A percentile compares a stretch with the other conserved stretches of the same genome.
Evolutionary conservation across 495 filamentous ascomycete species (phyloP).

Genomic region (Rusavskia elegans): DNA sequence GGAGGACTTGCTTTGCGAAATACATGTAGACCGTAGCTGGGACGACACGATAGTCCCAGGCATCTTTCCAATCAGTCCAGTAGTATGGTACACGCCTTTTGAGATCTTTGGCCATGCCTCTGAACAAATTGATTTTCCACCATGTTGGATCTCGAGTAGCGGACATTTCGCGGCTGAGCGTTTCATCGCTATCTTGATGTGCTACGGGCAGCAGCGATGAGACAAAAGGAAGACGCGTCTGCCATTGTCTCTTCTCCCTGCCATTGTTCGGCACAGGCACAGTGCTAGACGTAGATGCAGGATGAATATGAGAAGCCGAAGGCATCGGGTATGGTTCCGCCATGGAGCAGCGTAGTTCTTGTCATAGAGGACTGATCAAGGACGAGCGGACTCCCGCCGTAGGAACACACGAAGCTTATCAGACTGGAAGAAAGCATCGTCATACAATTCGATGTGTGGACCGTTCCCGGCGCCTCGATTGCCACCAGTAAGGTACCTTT

Average conservation of each 20-base stretch:
- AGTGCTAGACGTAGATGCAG: neutral
- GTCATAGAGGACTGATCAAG: too few species aligned
- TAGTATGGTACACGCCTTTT: slow-evolving; percentile 60
- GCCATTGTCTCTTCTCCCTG: slow-evolving; percentile 1
- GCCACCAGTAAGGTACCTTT: too few species aligned
- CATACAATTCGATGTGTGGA: too few species aligned
- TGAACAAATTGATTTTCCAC: slow-evolving; percentile 44
- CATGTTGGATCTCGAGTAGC: slow-evolving; percentile 18
- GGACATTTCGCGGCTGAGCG: too few species aligned
- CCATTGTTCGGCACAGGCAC: neutral
- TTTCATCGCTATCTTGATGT: neutral
- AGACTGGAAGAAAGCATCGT: too few species aligned
- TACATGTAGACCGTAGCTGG: slow-evolving; percentile 80
- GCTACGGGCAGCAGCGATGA: neutral
- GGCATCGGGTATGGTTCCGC: neutral
- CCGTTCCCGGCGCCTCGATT: too few species aligned
- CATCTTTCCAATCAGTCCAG: slow-evolving; percentile 64
- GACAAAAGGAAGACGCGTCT: neutral
- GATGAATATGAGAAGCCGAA: slow-evolving; percentile 1
- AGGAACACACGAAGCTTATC: too few species aligned
- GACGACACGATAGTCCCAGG: slow-evolving; percentile 71
- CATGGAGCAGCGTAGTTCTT: too few species aligned
- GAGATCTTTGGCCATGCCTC: slow-evolving; percentile 59
- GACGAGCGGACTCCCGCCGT: too few species aligned
- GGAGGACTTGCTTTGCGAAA: slow-evolving; percentile 57